Percentiles rank a stretch among this genome's conserved stretches.
These are phyloP conservation scores for Sonneratia alba DNA, from an alignment of 345 rosid species.

Conservation along the genomic window DNA sequence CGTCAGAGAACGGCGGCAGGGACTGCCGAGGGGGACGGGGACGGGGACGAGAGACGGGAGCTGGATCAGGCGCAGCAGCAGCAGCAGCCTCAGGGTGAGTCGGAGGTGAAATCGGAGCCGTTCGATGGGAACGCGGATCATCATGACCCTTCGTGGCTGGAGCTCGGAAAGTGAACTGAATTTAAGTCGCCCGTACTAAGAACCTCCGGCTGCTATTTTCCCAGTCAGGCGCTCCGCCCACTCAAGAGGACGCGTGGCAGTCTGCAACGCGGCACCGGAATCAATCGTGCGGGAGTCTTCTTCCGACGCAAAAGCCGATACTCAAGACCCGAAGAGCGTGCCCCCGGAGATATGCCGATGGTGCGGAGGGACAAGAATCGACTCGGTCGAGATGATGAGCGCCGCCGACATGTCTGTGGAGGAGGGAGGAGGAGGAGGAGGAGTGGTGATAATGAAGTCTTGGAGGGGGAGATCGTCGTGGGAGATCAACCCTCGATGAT, in stretches of 20 bases:
- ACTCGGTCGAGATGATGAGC: neutral
- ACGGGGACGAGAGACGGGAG: conserved; percentile 13
- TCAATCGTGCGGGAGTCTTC: too few relatives aligned
- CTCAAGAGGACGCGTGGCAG: neutral
- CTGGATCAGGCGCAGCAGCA: neutral
- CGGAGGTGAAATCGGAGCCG: conserved; percentile 54
- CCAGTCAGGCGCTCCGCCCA: neutral
- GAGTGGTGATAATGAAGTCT: too few relatives aligned
- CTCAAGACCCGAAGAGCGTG: neutral
- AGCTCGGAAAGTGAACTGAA: conserved; percentile 35
- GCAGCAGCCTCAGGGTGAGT: conserved; percentile 8
- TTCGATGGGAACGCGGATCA: conserved; percentile 34
- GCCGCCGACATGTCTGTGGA: too few relatives aligned
- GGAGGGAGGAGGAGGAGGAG: too few relatives aligned
- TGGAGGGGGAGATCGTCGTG: too few relatives aligned
- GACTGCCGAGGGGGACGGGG: neutral
- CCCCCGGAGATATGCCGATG: too few relatives aligned
- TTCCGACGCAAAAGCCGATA: neutral
- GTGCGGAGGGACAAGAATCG: neutral
- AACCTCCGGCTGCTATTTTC: neutral
- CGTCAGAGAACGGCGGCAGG: conserved; percentile 30
- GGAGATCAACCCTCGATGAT: too few relatives aligned
- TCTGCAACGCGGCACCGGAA: too few relatives aligned
- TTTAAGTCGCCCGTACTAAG: neutral
- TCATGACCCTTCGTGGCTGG: conserved; percentile 46